These are phyloP conservation scores for Secale cereale DNA, from an alignment of 176 grass and related monocot genomes.

Conservation along the genomic window DNA sequence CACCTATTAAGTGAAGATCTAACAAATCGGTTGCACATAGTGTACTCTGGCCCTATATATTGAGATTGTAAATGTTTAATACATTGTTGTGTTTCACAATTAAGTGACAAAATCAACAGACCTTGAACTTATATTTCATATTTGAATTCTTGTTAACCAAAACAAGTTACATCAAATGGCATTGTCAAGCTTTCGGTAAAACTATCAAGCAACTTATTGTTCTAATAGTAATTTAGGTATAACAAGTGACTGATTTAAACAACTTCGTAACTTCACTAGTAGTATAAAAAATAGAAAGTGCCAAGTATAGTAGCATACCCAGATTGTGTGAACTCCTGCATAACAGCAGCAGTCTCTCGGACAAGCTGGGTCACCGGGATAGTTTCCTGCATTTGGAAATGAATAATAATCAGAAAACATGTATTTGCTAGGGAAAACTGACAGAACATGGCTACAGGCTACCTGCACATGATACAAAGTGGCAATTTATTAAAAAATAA, in stretches of 20 bases:
- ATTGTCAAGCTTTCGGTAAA: not conserved
- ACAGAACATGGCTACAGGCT: not conserved
- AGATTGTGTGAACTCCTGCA: slow-evolving; percentile 99
- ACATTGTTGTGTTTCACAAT: not conserved
- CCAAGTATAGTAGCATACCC: slow-evolving; percentile 47
- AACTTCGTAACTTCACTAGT: not conserved
- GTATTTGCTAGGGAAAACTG: not conserved
- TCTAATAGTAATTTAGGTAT: not conserved
- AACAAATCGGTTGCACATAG: not conserved
- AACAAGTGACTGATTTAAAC: not conserved
- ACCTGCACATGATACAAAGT: not conserved
- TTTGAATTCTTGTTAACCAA: not conserved
- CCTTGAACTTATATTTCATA: not conserved
- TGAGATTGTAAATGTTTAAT: too few relatives aligned
- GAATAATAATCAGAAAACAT: slow-evolving; percentile 10
- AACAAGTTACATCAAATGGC: not conserved
- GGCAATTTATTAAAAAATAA: slow-evolving; percentile 6
- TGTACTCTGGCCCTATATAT: not conserved
- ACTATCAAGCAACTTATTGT: not conserved
- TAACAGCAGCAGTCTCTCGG: slow-evolving; percentile 94
- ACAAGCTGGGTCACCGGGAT: slow-evolving; percentile 98
- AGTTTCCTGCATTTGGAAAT: slow-evolving; percentile 51
- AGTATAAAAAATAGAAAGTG: not conserved
- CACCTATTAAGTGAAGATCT: not conserved
- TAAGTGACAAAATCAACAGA: not conserved